A percentile compares a stretch with the other conserved stretches of the same genome.
Evolutionary conservation across 2,329 filamentous ascomycete species (phyloP).

Genomic region (Colletotrichum filicis): DNA sequence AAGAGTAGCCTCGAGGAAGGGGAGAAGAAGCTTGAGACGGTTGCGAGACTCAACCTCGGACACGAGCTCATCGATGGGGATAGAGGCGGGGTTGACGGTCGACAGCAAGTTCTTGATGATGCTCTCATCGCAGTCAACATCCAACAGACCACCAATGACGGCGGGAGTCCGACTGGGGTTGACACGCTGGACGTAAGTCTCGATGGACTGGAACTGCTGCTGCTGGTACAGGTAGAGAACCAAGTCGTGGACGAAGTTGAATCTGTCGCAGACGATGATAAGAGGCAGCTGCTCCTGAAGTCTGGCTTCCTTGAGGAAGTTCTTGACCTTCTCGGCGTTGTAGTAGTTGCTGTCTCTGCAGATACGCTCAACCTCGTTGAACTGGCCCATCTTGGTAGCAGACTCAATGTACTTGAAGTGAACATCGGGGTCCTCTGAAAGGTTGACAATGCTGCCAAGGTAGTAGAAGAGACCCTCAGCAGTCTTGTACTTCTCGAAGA

Average conservation of each 20-base stretch:
- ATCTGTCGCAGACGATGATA: slow-evolving; percentile 99
- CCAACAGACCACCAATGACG: slow-evolving; percentile 91
- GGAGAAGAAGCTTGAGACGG: slow-evolving; percentile 91
- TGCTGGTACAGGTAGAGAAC: slow-evolving; percentile 98
- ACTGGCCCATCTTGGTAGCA: slow-evolving; percentile 91
- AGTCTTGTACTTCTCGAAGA: slow-evolving; percentile 98
- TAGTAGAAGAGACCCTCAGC: slow-evolving; percentile 98
- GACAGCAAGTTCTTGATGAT: slow-evolving; percentile 93
- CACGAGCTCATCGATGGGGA: slow-evolving; percentile 95
- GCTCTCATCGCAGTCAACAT: slow-evolving; percentile 95
- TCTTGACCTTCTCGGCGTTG: slow-evolving; percentile 97
- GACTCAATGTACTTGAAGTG: slow-evolving; percentile 99
- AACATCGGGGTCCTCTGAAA: slow-evolving; percentile 94
- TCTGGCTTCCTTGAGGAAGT: slow-evolving; percentile 97
- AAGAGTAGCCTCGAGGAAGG: slow-evolving; percentile 94
- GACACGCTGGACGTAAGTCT: slow-evolving; percentile 96
- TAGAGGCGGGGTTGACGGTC: slow-evolving; percentile 84
- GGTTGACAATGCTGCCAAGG: slow-evolving; percentile 95
- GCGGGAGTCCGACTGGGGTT: slow-evolving; percentile 92
- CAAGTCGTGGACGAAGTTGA: slow-evolving; percentile 97
- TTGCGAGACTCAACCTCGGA: slow-evolving; percentile 95
- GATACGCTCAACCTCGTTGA: slow-evolving; percentile 96
- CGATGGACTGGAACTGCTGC: slow-evolving; percentile 98
- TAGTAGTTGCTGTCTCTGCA: slow-evolving; percentile 93
- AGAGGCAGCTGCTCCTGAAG: slow-evolving; percentile 92